Evolutionary conservation across 2,329 filamentous ascomycete species (phyloP), one percentile per base, ranked within the genome.

Genomic region (Penicillium paneum): DNA sequence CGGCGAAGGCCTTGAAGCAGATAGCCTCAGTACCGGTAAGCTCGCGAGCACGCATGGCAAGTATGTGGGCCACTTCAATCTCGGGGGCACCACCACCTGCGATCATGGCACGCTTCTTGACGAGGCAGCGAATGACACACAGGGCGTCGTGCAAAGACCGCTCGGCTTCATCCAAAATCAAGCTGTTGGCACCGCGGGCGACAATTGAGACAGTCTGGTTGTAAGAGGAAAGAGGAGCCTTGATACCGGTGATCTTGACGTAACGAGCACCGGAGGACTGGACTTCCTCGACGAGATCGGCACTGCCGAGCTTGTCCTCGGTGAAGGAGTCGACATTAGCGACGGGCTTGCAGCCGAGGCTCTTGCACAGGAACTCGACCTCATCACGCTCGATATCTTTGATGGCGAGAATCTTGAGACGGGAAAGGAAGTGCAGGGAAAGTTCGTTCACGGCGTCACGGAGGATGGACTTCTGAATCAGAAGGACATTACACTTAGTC

Each of bases 41-140:
- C 66, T 87, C 86, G 63, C 92, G 89, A 8, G 93, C 85, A 70
- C 90, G 88, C 75, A 90, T 88, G 54, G 88, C 85, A 32, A 99
- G 83, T 68, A 90, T 84, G 51, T 94, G 89, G 21, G 94, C 90
- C 66, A 99, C 93, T 77, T 97, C 92, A 67, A 97, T 95, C 76
- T 99, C 94, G 26, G 94, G 90, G 2, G 94, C 94, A 71, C 94
- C 94, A 68, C 94, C 94, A 74, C 94, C 94, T 13, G 95, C 93
- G 67, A 99, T 96, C 54, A 99, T 84, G n/a, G 94, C 94, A 79
- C 95, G 96, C 85, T 97, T 99, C 86, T 99, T 99, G 65, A 99
- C 94, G 57, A 99, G 79, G 72, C 94, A 99, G 66, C 94, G 89
- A 66, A 99, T 92, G 47, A 97, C 94, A 73, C 94, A 99, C 61